Conservation (phyloP, 1,284 basidiomycete species). For the Pseudozyma sp. region DNA sequence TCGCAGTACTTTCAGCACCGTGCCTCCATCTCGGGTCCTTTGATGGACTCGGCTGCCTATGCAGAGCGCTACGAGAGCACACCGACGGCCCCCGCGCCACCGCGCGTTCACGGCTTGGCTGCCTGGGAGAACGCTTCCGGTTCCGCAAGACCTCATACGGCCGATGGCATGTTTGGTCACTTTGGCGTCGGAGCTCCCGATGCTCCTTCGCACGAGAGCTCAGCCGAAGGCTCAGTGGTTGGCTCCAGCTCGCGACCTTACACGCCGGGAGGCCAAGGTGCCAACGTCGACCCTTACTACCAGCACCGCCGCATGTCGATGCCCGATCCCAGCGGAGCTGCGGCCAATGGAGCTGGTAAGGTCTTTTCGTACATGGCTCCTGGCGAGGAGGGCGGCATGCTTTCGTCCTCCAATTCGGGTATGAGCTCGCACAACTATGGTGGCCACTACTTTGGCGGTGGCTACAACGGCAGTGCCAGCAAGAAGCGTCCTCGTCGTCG, state of each 20-base stretch:
- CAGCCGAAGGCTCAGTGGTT: slow-evolving; percentile 13
- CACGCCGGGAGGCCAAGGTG: slow-evolving; percentile 24
- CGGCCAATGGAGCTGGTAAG: slow-evolving; percentile 24
- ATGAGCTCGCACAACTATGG: slow-evolving; percentile 24
- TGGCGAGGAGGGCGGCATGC: slow-evolving; percentile 23
- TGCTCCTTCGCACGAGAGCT: slow-evolving; percentile 18
- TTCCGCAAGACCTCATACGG: slow-evolving; percentile 60
- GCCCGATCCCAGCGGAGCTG: slow-evolving; percentile 20
- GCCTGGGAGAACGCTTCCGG: slow-evolving; percentile 60
- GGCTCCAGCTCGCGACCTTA: slow-evolving; percentile 30
- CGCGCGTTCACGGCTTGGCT: slow-evolving; percentile 49
- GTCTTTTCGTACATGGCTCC: slow-evolving; percentile 58
- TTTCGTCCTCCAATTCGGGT: slow-evolving; percentile 13
- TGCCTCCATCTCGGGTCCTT: slow-evolving; percentile 55
- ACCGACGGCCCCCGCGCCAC: slow-evolving; percentile 38
- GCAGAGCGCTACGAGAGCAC: slow-evolving; percentile 28
- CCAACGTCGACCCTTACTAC: slow-evolving; percentile 25
- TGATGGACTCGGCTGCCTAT: slow-evolving; percentile 36
- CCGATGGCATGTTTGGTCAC: slow-evolving; percentile 62
- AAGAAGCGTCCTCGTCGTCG: slow-evolving; percentile 61
- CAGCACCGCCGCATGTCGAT: slow-evolving; percentile 44
- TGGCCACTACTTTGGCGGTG: slow-evolving; percentile 40
- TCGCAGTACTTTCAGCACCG: slow-evolving; percentile 51
- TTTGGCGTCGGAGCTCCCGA: slow-evolving; percentile 23
- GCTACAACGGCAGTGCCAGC: slow-evolving; percentile 28